These are phyloP conservation scores for Podospora bellae-mahoneyi DNA, from an alignment of 495 filamentous ascomycete species.

Conservation along the genomic window DNA sequence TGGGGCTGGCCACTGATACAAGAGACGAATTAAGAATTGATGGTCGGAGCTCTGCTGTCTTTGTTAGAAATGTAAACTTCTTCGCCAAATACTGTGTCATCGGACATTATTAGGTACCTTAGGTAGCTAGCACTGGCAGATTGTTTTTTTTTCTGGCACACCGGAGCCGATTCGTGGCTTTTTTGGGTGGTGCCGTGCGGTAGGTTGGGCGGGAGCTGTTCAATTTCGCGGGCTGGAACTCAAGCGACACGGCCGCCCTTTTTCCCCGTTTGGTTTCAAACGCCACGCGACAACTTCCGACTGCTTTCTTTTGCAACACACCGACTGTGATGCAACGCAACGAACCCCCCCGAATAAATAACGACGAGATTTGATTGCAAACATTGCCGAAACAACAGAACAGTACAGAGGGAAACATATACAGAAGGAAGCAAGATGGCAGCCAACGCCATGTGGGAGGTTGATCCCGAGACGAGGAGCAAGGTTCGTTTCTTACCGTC, in stretches of 20 bases:
- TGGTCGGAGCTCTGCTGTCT: not conserved
- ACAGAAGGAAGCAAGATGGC: slow-evolving; percentile 31
- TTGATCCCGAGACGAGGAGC: slow-evolving; percentile 89
- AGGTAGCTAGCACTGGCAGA: too few relatives aligned
- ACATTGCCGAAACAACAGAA: not conserved
- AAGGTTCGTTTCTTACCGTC: slow-evolving; percentile 58
- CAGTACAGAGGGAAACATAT: not conserved
- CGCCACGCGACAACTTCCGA: slow-evolving; percentile 13
- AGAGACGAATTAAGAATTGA: not conserved
- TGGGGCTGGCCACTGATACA: too few relatives aligned
- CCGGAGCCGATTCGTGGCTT: not conserved
- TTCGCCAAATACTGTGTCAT: not conserved
- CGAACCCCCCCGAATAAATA: not conserved
- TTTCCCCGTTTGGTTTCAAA: slow-evolving; percentile 6
- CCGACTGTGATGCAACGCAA: not conserved
- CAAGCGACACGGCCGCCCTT: not conserved
- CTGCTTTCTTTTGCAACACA: not conserved
- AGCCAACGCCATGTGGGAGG: slow-evolving; percentile 81
- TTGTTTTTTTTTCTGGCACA: not conserved
- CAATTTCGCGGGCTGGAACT: not conserved
- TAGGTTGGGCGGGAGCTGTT: not conserved
- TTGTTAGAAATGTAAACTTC: not conserved
- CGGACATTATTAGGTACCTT: too few relatives aligned
- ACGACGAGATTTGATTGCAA: not conserved
- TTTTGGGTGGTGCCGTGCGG: not conserved